Conservation (phyloP, 306 rosid species). For the Glycine soja region DNA sequence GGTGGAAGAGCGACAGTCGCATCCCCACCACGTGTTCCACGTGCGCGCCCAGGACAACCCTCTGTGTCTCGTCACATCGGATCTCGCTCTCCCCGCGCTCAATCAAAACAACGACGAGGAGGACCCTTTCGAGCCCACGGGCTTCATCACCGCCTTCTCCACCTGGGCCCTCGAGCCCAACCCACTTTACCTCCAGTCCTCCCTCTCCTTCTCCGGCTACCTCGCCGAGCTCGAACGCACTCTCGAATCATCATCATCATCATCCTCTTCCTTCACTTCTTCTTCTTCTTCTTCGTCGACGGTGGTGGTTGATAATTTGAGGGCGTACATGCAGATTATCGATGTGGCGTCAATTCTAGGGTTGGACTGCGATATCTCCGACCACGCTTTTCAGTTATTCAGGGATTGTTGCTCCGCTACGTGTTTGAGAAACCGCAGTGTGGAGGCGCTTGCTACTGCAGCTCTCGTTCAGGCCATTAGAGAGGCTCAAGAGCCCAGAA, state of each 20-base stretch:
- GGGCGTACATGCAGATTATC: conserved; percentile 98
- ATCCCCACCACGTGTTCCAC: conserved; percentile 89
- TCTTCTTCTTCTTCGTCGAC: conserved; percentile 59
- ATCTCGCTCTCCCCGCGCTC: conserved; percentile 81
- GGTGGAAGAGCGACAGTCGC: conserved; percentile 84
- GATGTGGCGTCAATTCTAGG: conserved; percentile 93
- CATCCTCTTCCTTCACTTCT: conserved; percentile 44
- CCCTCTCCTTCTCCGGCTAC: conserved; percentile 87
- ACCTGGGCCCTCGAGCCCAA: conserved; percentile 91
- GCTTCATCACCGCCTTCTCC: conserved; percentile 93
- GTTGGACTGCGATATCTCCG: conserved; percentile 82
- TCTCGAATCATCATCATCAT: conserved; percentile 76
- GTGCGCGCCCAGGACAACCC: conserved; percentile 93
- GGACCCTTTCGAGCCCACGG: conserved; percentile 95
- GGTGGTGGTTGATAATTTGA: conserved; percentile 83
- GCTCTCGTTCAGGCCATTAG: conserved; percentile 97
- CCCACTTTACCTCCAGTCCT: conserved; percentile 84
- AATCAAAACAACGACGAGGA: conserved; percentile 52
- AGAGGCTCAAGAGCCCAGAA: conserved; percentile 96
- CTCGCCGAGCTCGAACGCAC: conserved; percentile 95
- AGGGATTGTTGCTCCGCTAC: conserved; percentile 99
- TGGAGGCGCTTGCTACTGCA: conserved; percentile 98
- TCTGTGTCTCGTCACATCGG: conserved; percentile 89
- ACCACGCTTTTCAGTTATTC: conserved; percentile 89
- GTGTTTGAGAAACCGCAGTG: conserved; percentile 93